Conservation (phyloP, 306 rosid species). For the Citrullus colocynthis region DNA sequence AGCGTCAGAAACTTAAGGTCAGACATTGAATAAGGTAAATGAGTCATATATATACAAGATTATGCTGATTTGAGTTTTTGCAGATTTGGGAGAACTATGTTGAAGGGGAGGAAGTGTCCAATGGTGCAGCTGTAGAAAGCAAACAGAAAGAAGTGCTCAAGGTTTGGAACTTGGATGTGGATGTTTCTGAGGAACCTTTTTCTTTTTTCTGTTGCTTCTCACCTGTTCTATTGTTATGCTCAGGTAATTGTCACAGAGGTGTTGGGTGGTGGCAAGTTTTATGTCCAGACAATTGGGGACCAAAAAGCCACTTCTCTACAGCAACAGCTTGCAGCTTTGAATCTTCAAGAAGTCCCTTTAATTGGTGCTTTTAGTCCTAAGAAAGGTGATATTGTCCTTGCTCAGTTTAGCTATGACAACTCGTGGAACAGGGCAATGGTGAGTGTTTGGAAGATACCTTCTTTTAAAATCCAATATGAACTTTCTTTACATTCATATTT, state of each 20-base stretch:
- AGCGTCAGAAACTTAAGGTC: slow-evolving; percentile 71
- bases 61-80: slow-evolving; percentile 19
- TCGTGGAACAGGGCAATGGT: slow-evolving; percentile 98
- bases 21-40: slow-evolving; percentile 14
- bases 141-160: slow-evolving; percentile 92
- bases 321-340: slow-evolving; percentile 77
- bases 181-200: slow-evolving; percentile 4
- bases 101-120: slow-evolving; percentile 88
- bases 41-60: slow-evolving; percentile 3
- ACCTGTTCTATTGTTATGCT: slow-evolving; percentile 8
- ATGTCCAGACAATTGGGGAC: slow-evolving; percentile 84
- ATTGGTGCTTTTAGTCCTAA: slow-evolving; percentile 86
- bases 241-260: slow-evolving; percentile 82
- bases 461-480: not conserved
- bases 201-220: slow-evolving; percentile 12
- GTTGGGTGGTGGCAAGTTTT: slow-evolving; percentile 81
- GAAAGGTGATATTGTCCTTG: slow-evolving; percentile 87
- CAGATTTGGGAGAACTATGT: slow-evolving; percentile 97
- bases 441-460: slow-evolving; percentile 19
- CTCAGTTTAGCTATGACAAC: slow-evolving; percentile 62
- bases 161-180: slow-evolving; percentile 30
- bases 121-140: slow-evolving; percentile 50
- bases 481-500: not conserved
- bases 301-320: slow-evolving; percentile 71
- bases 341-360: slow-evolving; percentile 75